phyloP scores from a whole-genome alignment of 768 basidiomycete species.

The Podaxis sp. region DNA sequence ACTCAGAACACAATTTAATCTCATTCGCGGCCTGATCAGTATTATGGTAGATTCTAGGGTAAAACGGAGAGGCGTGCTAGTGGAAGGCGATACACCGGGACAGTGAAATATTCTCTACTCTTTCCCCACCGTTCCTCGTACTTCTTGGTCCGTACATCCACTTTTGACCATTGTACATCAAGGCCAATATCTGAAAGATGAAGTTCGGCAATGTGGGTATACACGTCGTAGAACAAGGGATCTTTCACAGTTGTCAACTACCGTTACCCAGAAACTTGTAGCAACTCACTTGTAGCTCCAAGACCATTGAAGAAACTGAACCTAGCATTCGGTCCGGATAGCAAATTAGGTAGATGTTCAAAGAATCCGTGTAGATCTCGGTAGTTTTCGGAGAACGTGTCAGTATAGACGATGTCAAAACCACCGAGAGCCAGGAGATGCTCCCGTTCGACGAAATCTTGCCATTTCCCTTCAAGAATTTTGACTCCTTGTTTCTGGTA shows the following conservation, averaged over 20 bases:
- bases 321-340: constrained; percentile 67
- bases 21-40: background rate
- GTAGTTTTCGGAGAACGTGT: constrained; percentile 91
- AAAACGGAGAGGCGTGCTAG: constrained; percentile 32
- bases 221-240: constrained; percentile 86
- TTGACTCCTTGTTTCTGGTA: constrained; percentile 70
- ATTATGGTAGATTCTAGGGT: background rate
- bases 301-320: constrained; percentile 98
- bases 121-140: constrained; percentile 69
- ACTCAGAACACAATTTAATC: background rate
- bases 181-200: constrained; percentile 82
- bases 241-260: constrained; percentile 41
- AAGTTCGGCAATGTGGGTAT: constrained; percentile 77
- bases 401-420: constrained; percentile 88
- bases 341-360: constrained; percentile 68
- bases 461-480: constrained; percentile 91
- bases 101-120: constrained; percentile 69
- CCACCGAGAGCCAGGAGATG: constrained; percentile 61
- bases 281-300: constrained; percentile 82
- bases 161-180: constrained; percentile 76
- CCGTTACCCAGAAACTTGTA: background rate
- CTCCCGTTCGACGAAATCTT: constrained; percentile 68
- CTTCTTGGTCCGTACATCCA: constrained; percentile 53
- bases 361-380: constrained; percentile 80
- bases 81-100: constrained; percentile 73